Conservation (phyloP, 1,284 basidiomycete species). For the Marasmius oreades region DNA sequence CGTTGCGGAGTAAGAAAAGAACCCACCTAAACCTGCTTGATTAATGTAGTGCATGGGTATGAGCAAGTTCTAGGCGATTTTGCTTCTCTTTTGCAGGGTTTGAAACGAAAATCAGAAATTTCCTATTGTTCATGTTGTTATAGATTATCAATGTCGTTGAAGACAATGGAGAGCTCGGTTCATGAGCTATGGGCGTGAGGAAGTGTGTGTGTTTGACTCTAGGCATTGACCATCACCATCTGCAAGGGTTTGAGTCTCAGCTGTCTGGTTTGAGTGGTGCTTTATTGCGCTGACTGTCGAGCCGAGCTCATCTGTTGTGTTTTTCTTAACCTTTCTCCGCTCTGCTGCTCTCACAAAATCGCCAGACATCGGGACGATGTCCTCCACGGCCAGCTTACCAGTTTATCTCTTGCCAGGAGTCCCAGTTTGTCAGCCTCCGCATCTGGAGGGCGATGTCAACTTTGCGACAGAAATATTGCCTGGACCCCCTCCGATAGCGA, state of each 20-base stretch:
- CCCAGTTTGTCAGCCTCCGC: slow-evolving; percentile 65
- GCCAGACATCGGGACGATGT: slow-evolving; percentile 34
- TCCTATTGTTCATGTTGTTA: no score
- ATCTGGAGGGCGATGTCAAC: slow-evolving; percentile 72
- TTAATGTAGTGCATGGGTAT: no score
- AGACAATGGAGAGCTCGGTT: no score
- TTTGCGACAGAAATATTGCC: slow-evolving; percentile 83
- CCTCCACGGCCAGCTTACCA: slow-evolving; percentile 65
- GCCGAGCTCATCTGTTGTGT: background rate
- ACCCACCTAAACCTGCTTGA: no score
- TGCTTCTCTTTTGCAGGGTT: no score
- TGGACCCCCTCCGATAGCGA: slow-evolving; percentile 68
- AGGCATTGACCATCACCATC: background rate
- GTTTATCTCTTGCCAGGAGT: slow-evolving; percentile 66
- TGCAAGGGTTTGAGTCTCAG: background rate
- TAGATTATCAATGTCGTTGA: no score
- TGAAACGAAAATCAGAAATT: no score
- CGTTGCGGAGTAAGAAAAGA: no score
- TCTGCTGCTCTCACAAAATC: background rate
- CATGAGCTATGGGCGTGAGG: background rate
- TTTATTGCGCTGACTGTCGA: background rate
- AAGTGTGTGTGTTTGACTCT: background rate
- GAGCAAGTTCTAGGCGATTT: no score
- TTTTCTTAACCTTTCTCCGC: background rate
- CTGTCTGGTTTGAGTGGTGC: background rate